Evolutionary conservation across 75 land plant species (phyloP), one percentile per base, ranked within the genome.

Genomic region (Azolla pinnata): DNA sequence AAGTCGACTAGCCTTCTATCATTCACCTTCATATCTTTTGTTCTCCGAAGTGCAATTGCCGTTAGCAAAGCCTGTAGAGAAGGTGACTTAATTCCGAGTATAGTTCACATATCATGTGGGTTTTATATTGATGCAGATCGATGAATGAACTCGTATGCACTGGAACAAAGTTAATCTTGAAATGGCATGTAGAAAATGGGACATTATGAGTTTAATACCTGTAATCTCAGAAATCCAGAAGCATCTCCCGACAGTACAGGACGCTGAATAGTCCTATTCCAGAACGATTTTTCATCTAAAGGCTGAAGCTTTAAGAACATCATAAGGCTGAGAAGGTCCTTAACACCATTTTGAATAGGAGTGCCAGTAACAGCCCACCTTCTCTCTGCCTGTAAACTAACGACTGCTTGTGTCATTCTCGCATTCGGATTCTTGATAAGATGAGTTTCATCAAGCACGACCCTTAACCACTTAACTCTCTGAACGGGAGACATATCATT

Each of bases 351-450:
- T 69, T 91, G 97, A 20, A 91, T 82, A 4, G 97, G 97, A 30
- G 97, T 91, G 21, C 97, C 97, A 1, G 97, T 87, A 21, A 91
- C 93, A 20, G 69, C 86, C 97, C 97, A 91, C 34, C 88, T 81
- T 24, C 85, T 64, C 38, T 79, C 73, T 24, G 88, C 73, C 12
- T 75, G 79, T 67, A 91, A 54, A 17, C 67, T 67, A 59, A 81
- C 66, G 5, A 72, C 92, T 9, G 88, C 85, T 60, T 67, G 62
- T 20, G 85, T 82, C 57, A 82, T 85, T 50, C 76, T 69, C 25
- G 92, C 70, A 34, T 61, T 63, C 18, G 63, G 72, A 68, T 80
- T 87, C 66, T 91, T 91, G 14, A 91, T 73, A 34, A 82, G 33
- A 59, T 91, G 97, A 0, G 92, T 88, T 63, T 91, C 97, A 60